A percentile compares a stretch with the other conserved stretches of the same genome.
Conservation (phyloP, 495 filamentous ascomycete genomes). For the Penicillium turbatum region DNA sequence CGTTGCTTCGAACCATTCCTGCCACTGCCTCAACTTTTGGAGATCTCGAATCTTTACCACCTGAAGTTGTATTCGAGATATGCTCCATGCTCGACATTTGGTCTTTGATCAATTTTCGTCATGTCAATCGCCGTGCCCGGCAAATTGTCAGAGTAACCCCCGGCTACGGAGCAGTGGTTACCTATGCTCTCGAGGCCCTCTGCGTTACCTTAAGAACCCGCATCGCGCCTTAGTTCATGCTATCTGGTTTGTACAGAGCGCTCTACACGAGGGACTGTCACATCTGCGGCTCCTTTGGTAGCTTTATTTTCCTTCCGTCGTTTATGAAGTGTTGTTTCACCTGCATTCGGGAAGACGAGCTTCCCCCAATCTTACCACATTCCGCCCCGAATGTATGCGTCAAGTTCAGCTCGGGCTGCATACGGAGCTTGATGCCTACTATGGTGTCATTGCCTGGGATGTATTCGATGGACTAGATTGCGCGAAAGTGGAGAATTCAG, state of each 20-base stretch:
- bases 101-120: slow-evolving; percentile 10
- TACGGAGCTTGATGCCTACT: not conserved
- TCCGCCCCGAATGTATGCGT: slow-evolving; percentile 1
- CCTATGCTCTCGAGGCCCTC: slow-evolving; percentile 12
- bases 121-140: slow-evolving; percentile 15
- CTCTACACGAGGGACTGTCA: slow-evolving; percentile 13
- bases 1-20: slow-evolving; percentile 4
- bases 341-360: slow-evolving; percentile 11
- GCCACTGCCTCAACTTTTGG: slow-evolving; percentile 4
- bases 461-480: slow-evolving; percentile 11
- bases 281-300: slow-evolving; percentile 14
- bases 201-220: slow-evolving; percentile 11
- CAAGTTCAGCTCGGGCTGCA: not conserved
- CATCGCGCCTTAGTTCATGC: slow-evolving; percentile 11
- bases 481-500: slow-evolving; percentile 3
- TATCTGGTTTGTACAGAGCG: slow-evolving; percentile 11
- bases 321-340: slow-evolving; percentile 15
- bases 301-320: slow-evolving; percentile 16
- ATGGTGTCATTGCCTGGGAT: slow-evolving; percentile 8
- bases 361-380: slow-evolving; percentile 1
- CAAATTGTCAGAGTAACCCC: slow-evolving; percentile 9
- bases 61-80: slow-evolving; percentile 9
- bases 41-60: slow-evolving; percentile 5
- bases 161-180: slow-evolving; percentile 9
- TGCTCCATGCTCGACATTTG: slow-evolving; percentile 14